These are phyloP conservation scores for Elsinoe australis DNA, from an alignment of 2,329 filamentous ascomycete species.

Conservation along the genomic window DNA sequence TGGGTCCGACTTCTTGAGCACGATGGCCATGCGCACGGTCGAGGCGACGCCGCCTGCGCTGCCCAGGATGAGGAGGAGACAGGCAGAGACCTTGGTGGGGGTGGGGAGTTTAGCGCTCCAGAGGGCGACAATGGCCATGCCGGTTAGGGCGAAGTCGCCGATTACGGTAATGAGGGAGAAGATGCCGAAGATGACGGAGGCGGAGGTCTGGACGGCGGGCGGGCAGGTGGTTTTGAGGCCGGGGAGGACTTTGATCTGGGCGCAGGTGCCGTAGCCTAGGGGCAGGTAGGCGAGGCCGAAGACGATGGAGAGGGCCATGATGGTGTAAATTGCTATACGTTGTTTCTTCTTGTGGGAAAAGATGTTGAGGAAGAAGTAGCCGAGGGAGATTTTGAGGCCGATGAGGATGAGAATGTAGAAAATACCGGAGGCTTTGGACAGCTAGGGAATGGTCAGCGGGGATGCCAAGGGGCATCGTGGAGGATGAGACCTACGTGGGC, in stretches of 20 bases:
- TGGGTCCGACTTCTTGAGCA: slow-evolving; percentile 16
- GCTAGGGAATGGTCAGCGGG: background rate
- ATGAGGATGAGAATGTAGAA: slow-evolving; percentile 42
- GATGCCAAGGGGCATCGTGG: too few species aligned
- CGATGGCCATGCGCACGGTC: slow-evolving; percentile 7
- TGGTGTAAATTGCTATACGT: slow-evolving; percentile 35
- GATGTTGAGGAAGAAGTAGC: slow-evolving; percentile 28
- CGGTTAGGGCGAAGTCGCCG: slow-evolving; percentile 33
- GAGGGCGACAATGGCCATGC: slow-evolving; percentile 32
- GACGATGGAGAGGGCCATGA: slow-evolving; percentile 38
- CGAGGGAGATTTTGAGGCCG: slow-evolving; percentile 42
- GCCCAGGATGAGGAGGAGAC: slow-evolving; percentile 9
- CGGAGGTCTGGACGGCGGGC: slow-evolving; percentile 12
- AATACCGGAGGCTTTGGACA: slow-evolving; percentile 5
- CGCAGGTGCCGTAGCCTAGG: slow-evolving; percentile 43
- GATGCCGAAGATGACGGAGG: slow-evolving; percentile 18
- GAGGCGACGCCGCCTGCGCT: slow-evolving; percentile 4
- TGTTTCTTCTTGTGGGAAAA: slow-evolving; percentile 36
- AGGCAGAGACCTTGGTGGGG: slow-evolving; percentile 12
- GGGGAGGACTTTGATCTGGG: slow-evolving; percentile 40
- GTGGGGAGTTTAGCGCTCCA: slow-evolving; percentile 22
- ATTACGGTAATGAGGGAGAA: slow-evolving; percentile 28
- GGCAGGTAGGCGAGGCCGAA: slow-evolving; percentile 43
- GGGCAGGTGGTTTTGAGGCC: slow-evolving; percentile 23
- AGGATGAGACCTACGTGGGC: background rate